Evolutionary conservation across 1,284 basidiomycete genomes (phyloP).

Genomic region (Ustilago crameri): DNA sequence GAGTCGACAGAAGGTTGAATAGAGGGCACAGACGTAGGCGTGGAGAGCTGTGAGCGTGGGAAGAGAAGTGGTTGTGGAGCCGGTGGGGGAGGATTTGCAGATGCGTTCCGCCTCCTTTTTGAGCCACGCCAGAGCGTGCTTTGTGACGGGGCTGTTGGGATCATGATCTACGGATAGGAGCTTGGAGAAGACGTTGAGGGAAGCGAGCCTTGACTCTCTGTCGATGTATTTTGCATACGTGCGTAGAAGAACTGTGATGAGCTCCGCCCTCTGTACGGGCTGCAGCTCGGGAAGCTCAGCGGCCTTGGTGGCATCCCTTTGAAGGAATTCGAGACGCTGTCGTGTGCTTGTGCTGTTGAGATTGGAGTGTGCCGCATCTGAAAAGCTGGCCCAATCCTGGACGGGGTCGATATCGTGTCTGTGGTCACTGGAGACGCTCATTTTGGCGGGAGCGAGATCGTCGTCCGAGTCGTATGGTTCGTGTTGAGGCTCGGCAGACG

Average conservation of each 20-base stretch:
- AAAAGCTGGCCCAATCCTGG: conserved; percentile 54
- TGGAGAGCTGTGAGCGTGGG: conserved; percentile 77
- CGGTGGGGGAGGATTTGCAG: conserved; percentile 38
- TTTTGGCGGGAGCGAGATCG: conserved; percentile 54
- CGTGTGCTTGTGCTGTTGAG: conserved; percentile 43
- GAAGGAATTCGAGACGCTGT: conserved; percentile 47
- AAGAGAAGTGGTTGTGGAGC: conserved; percentile 44
- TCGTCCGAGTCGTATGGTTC: conserved; percentile 64
- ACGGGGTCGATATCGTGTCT: conserved; percentile 24
- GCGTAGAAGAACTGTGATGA: conserved; percentile 78
- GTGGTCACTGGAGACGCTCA: conserved; percentile 40
- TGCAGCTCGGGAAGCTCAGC: conserved; percentile 69
- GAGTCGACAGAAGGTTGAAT: conserved; percentile 71
- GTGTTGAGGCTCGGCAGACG: conserved; percentile 30
- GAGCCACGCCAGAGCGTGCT: conserved; percentile 79
- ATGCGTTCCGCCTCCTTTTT: conserved; percentile 73
- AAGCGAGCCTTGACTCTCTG: conserved; percentile 76
- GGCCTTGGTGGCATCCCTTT: conserved; percentile 30
- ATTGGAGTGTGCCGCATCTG: conserved; percentile 30
- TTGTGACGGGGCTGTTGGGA: conserved; percentile 72
- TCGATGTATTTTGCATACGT: conserved; percentile 83
- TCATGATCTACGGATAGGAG: conserved; percentile 73
- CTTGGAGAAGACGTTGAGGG: conserved; percentile 76
- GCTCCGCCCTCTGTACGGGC: conserved; percentile 76
- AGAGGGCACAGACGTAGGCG: conserved; percentile 78